phyloP scores from a whole-genome alignment of 2,329 filamentous ascomycete species.

The Scedosporium boydii region DNA sequence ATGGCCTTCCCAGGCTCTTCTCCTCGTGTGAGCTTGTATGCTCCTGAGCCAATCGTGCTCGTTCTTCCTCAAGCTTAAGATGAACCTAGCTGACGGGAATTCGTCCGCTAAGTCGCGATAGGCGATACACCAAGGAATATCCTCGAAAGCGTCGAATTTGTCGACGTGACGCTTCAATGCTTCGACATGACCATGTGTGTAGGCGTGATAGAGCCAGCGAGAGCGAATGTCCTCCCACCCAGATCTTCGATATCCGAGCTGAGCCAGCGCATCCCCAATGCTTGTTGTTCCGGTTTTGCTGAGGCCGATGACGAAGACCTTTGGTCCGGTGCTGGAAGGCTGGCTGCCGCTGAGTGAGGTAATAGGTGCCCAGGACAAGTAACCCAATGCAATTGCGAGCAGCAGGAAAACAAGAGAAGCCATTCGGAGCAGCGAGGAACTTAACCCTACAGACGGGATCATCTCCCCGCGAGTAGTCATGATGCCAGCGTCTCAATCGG shows the following conservation, averaged over 20 bases:
- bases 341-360: not conserved
- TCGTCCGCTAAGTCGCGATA: not conserved
- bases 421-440: too few relatives aligned
- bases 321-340: not conserved
- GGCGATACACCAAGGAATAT: not conserved
- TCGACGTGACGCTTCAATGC: not conserved
- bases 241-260: not conserved
- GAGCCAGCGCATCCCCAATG: not conserved
- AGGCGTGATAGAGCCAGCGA: not conserved
- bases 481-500: too few relatives aligned
- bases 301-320: not conserved
- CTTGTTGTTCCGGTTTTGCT: not conserved
- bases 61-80: not conserved
- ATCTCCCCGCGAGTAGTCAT: too few relatives aligned
- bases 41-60: not conserved
- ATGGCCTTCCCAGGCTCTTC: not conserved
- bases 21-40: not conserved
- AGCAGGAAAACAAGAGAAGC: not conserved
- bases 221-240: not conserved
- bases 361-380: not conserved
- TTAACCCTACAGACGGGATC: too few relatives aligned
- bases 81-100: not conserved
- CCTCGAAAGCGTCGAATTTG: not conserved
- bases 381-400: not conserved
- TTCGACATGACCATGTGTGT: not conserved